A percentile compares a stretch with the other conserved stretches of the same genome.
These are phyloP conservation scores for Agrocybe chaxingu DNA, from an alignment of 768 basidiomycete species.

Conservation along the genomic window DNA sequence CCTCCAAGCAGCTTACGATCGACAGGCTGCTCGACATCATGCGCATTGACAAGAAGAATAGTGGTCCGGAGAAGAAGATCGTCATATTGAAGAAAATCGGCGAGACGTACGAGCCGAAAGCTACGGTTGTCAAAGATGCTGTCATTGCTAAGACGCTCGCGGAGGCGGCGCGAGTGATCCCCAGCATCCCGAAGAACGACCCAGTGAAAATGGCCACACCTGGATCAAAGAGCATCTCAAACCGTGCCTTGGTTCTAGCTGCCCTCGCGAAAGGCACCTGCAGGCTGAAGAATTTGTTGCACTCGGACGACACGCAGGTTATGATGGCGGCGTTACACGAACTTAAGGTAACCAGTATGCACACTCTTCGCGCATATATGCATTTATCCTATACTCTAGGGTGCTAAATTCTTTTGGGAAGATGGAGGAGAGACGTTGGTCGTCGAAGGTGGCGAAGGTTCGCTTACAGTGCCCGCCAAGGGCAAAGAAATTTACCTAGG, in stretches of 20 bases:
- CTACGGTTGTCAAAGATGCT: constrained; percentile 78
- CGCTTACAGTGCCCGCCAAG: constrained; percentile 69
- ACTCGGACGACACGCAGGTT: constrained; percentile 97
- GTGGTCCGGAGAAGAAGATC: constrained; percentile 87
- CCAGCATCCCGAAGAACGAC: constrained; percentile 58
- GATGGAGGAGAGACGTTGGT: constrained; percentile 95
- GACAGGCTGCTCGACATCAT: constrained; percentile 88
- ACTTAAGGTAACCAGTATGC: constrained; percentile 56
- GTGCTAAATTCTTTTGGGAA: constrained; percentile 92
- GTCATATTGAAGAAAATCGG: constrained; percentile 91
- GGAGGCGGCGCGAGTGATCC: constrained; percentile 73
- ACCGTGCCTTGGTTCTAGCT: constrained; percentile 89
- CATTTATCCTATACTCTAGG: constrained; percentile 39
- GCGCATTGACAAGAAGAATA: constrained; percentile 98
- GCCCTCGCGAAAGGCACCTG: constrained; percentile 89
- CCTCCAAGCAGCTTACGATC: constrained; percentile 70
- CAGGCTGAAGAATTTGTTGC: constrained; percentile 83
- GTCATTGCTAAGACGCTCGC: constrained; percentile 81
- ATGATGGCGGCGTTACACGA: constrained; percentile 96
- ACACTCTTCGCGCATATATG: background rate
- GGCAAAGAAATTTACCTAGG: constrained; percentile 92
- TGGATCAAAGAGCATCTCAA: constrained; percentile 95
- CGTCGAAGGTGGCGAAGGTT: constrained; percentile 83
- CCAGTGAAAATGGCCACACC: constrained; percentile 83
- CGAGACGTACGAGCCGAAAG: constrained; percentile 87